Base-by-base conservation (phyloP, 148 eudicot species). In the Vaccinium darrowii region DNA sequence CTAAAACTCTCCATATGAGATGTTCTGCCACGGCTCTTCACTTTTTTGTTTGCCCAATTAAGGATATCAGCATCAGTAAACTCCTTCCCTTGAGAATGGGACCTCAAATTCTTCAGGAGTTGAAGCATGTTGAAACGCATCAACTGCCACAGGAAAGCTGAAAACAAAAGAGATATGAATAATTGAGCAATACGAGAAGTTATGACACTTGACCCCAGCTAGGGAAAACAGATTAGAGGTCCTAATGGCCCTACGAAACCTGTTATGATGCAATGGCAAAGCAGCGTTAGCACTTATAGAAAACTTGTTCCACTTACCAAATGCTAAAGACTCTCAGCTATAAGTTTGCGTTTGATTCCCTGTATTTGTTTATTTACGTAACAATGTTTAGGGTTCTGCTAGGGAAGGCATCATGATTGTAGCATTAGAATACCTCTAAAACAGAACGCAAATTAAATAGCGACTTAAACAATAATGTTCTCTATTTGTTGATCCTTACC, bases 121-220 rank as follows among this genome's bases (percentile, higher is more conserved):
- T 94, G 93, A 82, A 96, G 94, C 98, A 96, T 93, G n/a, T 85
- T 84, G 88, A 94, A 96, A 87, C 98, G 91, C 98, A 96, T 96
- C 89, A 96, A 86, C 87, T 96, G 98, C 98, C 98, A 94, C 13
- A 96, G 90, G 79, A 94, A 94, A 58, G 98, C 98, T 96, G 96
- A 82, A 50, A 57, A 13, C 60, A 49, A 78, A 84, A 60, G 43
- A 79, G 49, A 58, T 36, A 72, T 5, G 33, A 69, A 69, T 12
- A 5, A 69, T 23, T 69, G 39, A 69, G 74, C 43, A 69, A 11
- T 27, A 12, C 13, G 8, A 69, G 43, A 69, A 27, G 43, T 69
- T 67, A 67, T 67, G 73, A 67, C 36, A 27, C 73, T 23, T 1
- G 36, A 67, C 36, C 15, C 73, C 3, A 3, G 74, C 43, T 5